phyloP scores from a whole-genome alignment of 768 basidiomycete genomes.

The Lactarius indigo region DNA sequence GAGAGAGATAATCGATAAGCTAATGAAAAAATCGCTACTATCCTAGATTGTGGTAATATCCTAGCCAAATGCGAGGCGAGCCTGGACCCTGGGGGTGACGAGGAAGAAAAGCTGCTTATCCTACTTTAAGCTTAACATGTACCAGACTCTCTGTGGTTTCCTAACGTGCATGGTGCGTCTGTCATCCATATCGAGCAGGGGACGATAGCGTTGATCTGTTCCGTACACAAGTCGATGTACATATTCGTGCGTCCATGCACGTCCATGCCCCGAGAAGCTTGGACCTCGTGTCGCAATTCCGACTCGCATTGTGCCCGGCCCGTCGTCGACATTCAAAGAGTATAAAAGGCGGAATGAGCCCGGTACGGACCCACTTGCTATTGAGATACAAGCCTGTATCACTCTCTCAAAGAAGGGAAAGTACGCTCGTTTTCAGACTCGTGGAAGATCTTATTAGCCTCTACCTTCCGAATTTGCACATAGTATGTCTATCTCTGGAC shows the following conservation, averaged over 20 bases:
- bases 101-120: background rate
- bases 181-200: background rate
- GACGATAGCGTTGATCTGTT: background rate
- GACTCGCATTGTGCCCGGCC: background rate
- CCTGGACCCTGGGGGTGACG: conserved; percentile 4
- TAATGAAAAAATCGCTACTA: too few relatives aligned
- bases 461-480: background rate
- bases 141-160: background rate
- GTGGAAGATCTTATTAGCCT: background rate
- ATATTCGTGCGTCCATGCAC: too few relatives aligned
- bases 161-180: background rate
- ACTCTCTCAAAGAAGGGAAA: background rate
- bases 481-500: background rate
- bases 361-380: background rate
- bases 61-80: background rate
- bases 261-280: background rate
- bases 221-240: background rate
- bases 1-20: too few relatives aligned
- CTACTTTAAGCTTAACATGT: background rate
- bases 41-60: too few relatives aligned
- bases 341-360: background rate
- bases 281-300: background rate
- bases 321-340: background rate
- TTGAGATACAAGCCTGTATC: background rate
- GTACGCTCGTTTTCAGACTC: background rate